These are phyloP conservation scores for Solanum medicagineum DNA, from an alignment of 257 asterid genomes.

Conservation along the genomic window DNA sequence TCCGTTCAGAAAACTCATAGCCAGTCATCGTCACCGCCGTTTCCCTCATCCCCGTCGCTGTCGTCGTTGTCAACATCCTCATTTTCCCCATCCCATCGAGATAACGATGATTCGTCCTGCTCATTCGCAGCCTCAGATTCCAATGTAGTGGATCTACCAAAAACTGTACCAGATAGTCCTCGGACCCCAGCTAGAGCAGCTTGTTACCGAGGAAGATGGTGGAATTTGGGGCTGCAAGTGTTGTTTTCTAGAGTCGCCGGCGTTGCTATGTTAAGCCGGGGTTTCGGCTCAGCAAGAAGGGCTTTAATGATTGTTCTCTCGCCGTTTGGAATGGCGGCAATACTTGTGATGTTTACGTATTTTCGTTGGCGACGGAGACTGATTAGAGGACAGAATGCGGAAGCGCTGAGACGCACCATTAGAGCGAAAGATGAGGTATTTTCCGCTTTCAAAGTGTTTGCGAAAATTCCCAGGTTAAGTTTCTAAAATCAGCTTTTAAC, in stretches of 20 bases:
- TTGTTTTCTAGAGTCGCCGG: constrained; percentile 15
- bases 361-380: constrained; percentile 10
- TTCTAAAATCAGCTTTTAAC: not conserved
- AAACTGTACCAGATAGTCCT: constrained; percentile 5
- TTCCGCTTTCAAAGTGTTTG: constrained; percentile 15
- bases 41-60: not conserved
- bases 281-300: constrained; percentile 10
- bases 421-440: constrained; percentile 39
- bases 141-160: not conserved
- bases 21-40: not conserved
- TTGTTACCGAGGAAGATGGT: not conserved
- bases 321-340: not conserved
- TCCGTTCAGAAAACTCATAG: not conserved
- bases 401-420: constrained; percentile 7
- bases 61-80: not conserved
- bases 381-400: not conserved
- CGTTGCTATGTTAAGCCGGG: not conserved
- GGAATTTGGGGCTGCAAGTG: constrained; percentile 15
- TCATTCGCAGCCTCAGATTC: constrained; percentile 26
- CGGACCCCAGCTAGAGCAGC: not conserved
- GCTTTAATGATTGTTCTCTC: constrained; percentile 6
- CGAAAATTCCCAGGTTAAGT: constrained; percentile 10
- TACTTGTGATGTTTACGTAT: constrained; percentile 3
- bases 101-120: constrained; percentile 18
- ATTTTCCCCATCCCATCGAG: not conserved